Evolutionary conservation across 305 asterid species (phyloP).

Genomic region (Caryopteris hybrid): DNA sequence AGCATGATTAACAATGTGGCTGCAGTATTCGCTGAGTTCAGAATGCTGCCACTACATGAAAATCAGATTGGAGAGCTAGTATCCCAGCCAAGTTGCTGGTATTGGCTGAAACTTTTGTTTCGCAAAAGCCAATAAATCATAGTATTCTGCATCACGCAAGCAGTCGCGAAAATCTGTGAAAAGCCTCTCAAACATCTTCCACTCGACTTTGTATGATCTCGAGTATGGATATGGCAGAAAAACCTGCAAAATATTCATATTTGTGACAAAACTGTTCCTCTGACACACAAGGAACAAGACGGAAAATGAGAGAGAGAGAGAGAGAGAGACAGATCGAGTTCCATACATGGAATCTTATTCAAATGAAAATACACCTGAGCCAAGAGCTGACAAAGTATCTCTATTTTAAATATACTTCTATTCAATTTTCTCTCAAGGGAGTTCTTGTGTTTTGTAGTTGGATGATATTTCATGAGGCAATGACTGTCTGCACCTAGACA

Average conservation of each 20-base stretch:
- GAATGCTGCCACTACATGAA: not conserved
- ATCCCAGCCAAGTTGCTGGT: conserved; percentile 69
- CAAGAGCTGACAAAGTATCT: not conserved
- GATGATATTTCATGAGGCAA: not conserved
- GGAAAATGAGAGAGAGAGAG: not conserved
- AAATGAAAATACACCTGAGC: not conserved
- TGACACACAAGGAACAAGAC: not conserved
- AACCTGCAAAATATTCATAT: conserved; percentile 35
- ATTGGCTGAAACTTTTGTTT: conserved; percentile 65
- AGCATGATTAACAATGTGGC: not conserved
- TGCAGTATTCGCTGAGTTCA: not conserved
- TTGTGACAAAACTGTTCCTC: not conserved
- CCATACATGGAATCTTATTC: not conserved
- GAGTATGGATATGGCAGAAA: conserved; percentile 63
- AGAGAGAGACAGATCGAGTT: no score
- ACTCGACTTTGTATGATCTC: conserved; percentile 62
- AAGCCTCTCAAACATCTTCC: conserved; percentile 67
- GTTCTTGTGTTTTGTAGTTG: not conserved
- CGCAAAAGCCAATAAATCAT: conserved; percentile 52
- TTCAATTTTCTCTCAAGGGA: not conserved
- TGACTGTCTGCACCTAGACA: not conserved
- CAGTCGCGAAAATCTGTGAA: conserved; percentile 76
- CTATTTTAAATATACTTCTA: not conserved
- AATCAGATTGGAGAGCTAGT: conserved; percentile 24
- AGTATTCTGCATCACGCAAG: conserved; percentile 46